Evolutionary conservation across 805 yeast species (phyloP).

Genomic region (Saccharomycopsis schoenii): DNA sequence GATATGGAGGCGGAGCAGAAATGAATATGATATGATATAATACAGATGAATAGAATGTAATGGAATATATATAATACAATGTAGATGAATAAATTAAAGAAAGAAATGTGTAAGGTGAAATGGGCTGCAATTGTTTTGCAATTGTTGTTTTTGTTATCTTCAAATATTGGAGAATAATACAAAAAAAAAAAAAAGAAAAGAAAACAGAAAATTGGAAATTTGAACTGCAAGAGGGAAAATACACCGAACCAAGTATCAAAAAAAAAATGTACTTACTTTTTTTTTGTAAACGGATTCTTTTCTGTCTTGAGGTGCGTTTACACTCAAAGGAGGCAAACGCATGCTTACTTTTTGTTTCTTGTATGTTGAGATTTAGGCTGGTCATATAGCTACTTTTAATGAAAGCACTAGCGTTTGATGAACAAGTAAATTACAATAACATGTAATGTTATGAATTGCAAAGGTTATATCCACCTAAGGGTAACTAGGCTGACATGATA

Average conservation of each 20-base stretch:
- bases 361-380: background rate
- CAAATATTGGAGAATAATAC: background rate
- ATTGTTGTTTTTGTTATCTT: background rate
- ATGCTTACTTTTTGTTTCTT: background rate
- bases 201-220: background rate
- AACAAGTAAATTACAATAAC: no score
- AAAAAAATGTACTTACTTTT: background rate
- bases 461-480: no score
- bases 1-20: background rate
- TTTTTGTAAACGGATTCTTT: no score
- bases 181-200: background rate
- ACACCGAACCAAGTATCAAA: background rate
- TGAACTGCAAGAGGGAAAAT: background rate
- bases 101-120: background rate
- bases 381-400: background rate
- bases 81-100: background rate
- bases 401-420: no score
- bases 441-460: no score
- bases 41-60: background rate
- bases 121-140: background rate
- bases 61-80: background rate
- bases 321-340: background rate
- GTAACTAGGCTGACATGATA: no score
- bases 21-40: background rate
- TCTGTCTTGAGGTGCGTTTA: background rate